phyloP scores from a whole-genome alignment of 2,329 filamentous ascomycete genomes.

The Sporothrix luriei region DNA sequence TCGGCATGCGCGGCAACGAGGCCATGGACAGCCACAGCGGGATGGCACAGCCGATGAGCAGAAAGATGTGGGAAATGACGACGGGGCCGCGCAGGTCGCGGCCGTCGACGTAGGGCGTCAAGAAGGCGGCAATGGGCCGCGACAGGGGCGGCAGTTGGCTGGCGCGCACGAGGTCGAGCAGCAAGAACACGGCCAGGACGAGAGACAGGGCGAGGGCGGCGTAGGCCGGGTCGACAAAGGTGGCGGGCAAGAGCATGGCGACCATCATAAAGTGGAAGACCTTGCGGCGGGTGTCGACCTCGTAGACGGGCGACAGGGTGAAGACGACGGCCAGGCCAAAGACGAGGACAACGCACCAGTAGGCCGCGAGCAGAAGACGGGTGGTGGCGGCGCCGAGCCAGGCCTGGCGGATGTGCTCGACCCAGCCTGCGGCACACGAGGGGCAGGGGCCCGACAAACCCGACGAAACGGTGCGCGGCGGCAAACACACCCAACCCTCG shows the following conservation, averaged over 20 bases:
- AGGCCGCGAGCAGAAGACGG: slow-evolving; percentile 72
- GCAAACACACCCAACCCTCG: slow-evolving; percentile 74
- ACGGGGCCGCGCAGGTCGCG: slow-evolving; percentile 90
- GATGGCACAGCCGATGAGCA: slow-evolving; percentile 91
- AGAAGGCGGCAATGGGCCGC: slow-evolving; percentile 79
- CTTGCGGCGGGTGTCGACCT: slow-evolving; percentile 94
- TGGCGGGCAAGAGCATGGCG: slow-evolving; percentile 85
- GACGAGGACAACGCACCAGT: slow-evolving; percentile 71
- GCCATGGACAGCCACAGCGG: slow-evolving; percentile 88
- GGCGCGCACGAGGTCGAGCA: slow-evolving; percentile 86
- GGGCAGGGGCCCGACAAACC: slow-evolving; percentile 32
- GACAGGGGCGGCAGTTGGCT: slow-evolving; percentile 90
- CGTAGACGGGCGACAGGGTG: slow-evolving; percentile 71
- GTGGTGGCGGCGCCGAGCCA: slow-evolving; percentile 76
- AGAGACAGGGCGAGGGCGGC: slow-evolving; percentile 77
- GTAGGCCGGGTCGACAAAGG: slow-evolving; percentile 84
- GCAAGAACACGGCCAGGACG: slow-evolving; percentile 78
- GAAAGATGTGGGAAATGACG: slow-evolving; percentile 93
- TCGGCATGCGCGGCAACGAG: slow-evolving; percentile 57
- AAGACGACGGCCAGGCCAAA: slow-evolving; percentile 75
- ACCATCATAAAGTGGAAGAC: slow-evolving; percentile 99
- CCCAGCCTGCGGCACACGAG: slow-evolving; percentile 59
- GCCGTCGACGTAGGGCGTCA: slow-evolving; percentile 92
- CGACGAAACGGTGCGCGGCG: slow-evolving; percentile 43
- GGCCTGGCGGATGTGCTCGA: slow-evolving; percentile 64